Base-by-base conservation (phyloP, 2,329 filamentous ascomycete genomes). In the Fusarium sp. region DNA sequence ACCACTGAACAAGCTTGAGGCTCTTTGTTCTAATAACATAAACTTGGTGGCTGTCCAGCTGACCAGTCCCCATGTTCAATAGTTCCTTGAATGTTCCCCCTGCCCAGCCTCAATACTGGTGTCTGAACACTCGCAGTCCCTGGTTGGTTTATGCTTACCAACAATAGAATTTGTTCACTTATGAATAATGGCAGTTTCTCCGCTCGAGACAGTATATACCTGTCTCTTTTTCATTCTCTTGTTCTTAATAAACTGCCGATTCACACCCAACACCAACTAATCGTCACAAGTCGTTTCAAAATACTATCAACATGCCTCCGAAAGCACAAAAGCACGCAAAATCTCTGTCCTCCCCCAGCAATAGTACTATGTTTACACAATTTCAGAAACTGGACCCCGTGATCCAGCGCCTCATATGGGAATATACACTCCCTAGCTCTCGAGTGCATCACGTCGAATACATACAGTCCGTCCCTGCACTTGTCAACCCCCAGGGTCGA, bases 331-430 rank as follows among this genome's bases (percentile, higher is more conserved):
- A n/a, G 15, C 14, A 55, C 7, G 7, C 26, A 12, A 13, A 6
- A 10, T 6, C 15, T 10, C 12, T 17, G 6, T 28, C 6, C 10
- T 4, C 13, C 9, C 20, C 6, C 2, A 15, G 41, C 0, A 18
- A n/a, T 8, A n/a, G 22, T 22, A 7, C 5, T 3, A 10, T 17
- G 15, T 55, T 55, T n/a, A 15, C 24, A 7, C 36, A 55, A 14
- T 55, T 55, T 18, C 36, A n/a, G 14, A 55, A 28, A 14, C 51
- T 55, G 4, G 20, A 39, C 24, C 12, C 51, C 11, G 24, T n/a
- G 24, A 13, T 31, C 8, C 51, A 42, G 22, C 36, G 15, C 5
- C 35, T 55, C 26, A 31, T 55, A 20, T 55, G 51, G 51, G 15
- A 55, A 31, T 42, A 17, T 17, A 31, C 36, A 14, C 36, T 55